Conservation (phyloP, 2,329 filamentous ascomycete genomes). For the Scedosporium boydii region DNA sequence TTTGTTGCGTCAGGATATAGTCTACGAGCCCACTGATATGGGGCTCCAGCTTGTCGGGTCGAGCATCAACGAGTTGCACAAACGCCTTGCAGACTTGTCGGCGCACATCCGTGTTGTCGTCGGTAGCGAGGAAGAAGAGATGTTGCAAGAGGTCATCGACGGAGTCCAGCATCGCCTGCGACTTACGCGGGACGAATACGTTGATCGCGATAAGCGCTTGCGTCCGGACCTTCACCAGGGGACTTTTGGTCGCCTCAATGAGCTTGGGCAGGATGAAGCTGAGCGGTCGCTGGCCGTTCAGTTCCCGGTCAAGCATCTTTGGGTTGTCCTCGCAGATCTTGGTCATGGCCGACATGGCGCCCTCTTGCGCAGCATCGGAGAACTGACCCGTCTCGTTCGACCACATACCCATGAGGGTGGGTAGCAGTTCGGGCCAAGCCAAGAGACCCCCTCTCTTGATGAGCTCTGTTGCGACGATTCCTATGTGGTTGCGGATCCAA, state of each 20-base stretch:
- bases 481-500: conserved; percentile 81
- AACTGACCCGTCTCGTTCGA: conserved; percentile 61
- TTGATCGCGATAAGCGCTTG: conserved; percentile 80
- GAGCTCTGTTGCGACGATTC: conserved; percentile 89
- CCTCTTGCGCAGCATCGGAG: conserved; percentile 70
- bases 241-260: conserved; percentile 73
- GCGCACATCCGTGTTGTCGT: conserved; percentile 71
- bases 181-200: conserved; percentile 78
- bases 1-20: conserved; percentile 86
- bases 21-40: conserved; percentile 83
- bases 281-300: conserved; percentile 79
- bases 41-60: conserved; percentile 81
- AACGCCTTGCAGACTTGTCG: conserved; percentile 91
- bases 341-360: conserved; percentile 81
- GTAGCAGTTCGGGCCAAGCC: conserved; percentile 83
- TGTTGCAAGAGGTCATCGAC: conserved; percentile 75
- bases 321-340: conserved; percentile 98
- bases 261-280: conserved; percentile 85
- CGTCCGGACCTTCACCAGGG: conserved; percentile 66
- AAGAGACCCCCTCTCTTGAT: conserved; percentile 76
- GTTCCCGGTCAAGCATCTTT: conserved; percentile 75
- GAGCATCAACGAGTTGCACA: conserved; percentile 81
- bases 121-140: conserved; percentile 71
- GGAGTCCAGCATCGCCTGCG: conserved; percentile 69
- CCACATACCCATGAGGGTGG: conserved; percentile 71